Percentiles rank a stretch among this genome's conserved stretches.
Evolutionary conservation across 116 monocot species (phyloP).

Genomic region (Phalaenopsis hybrid): DNA sequence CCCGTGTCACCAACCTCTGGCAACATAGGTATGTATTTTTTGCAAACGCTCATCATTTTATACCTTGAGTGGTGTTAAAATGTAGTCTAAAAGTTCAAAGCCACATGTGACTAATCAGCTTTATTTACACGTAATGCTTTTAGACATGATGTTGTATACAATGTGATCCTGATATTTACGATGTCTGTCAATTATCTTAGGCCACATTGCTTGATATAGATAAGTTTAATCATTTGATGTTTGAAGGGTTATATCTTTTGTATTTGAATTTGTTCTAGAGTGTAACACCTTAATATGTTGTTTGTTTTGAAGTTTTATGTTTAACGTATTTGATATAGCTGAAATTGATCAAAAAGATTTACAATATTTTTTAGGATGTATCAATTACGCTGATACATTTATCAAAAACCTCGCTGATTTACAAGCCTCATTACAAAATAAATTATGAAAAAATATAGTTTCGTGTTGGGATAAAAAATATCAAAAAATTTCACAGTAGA

Average conservation of each 20-base stretch:
- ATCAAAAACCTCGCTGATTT: no score
- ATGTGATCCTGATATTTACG: not conserved
- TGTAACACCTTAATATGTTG: not conserved
- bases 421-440: no score
- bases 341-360: not conserved
- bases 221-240: not conserved
- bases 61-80: not conserved
- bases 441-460: no score
- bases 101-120: not conserved
- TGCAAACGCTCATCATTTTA: not conserved
- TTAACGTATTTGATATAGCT: not conserved
- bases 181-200: not conserved
- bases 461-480: no score
- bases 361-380: no score
- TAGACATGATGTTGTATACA: not conserved
- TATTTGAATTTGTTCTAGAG: not conserved
- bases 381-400: no score
- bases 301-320: not conserved
- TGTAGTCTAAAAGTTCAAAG: not conserved
- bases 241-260: not conserved
- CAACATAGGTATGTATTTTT: conserved; percentile 37
- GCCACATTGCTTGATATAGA: not conserved
- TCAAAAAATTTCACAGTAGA: no score
- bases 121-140: not conserved
- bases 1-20: conserved; percentile 40